Conservation (phyloP, 2,329 filamentous ascomycete species). For the Penicillium sp. region DNA sequence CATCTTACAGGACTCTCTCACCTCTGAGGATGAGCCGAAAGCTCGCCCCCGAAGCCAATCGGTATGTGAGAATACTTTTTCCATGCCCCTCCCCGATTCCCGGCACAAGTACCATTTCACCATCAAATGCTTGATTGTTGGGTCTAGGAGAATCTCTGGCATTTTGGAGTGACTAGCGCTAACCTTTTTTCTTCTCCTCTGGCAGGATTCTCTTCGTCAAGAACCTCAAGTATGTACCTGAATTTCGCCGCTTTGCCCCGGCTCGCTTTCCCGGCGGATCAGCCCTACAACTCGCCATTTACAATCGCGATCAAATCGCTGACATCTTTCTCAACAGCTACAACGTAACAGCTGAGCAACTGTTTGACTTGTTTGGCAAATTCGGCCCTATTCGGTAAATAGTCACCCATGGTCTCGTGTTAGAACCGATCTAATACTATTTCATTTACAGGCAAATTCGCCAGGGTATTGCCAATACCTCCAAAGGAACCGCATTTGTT, state of each 20-base stretch:
- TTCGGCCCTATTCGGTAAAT: conserved; percentile 87
- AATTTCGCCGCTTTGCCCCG: conserved; percentile 5
- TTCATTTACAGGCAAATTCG: conserved; percentile 76
- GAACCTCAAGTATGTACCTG: conserved; percentile 81
- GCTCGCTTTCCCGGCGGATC: background rate
- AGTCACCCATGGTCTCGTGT: conserved; percentile 10
- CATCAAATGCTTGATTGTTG: conserved; percentile 1
- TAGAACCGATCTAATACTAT: conserved; percentile 10
- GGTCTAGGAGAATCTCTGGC: background rate
- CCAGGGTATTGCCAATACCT: conserved; percentile 94
- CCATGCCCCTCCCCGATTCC: conserved; percentile 27
- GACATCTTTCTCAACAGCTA: conserved; percentile 60
- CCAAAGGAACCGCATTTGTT: conserved; percentile 97
- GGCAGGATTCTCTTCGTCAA: conserved; percentile 98
- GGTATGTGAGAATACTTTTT: conserved; percentile 58
- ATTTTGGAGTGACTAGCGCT: conserved; percentile 1
- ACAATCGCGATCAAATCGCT: conserved; percentile 2
- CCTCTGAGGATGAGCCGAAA: conserved; percentile 56
- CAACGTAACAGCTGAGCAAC: conserved; percentile 96
- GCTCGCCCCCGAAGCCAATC: conserved; percentile 99
- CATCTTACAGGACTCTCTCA: conserved; percentile 18
- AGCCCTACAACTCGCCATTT: background rate
- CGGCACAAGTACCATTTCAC: conserved; percentile 14
- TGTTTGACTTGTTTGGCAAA: conserved; percentile 98
- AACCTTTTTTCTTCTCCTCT: background rate